Conservation (phyloP, 2,329 filamentous ascomycete species). For the Whalleya microplaca region DNA sequence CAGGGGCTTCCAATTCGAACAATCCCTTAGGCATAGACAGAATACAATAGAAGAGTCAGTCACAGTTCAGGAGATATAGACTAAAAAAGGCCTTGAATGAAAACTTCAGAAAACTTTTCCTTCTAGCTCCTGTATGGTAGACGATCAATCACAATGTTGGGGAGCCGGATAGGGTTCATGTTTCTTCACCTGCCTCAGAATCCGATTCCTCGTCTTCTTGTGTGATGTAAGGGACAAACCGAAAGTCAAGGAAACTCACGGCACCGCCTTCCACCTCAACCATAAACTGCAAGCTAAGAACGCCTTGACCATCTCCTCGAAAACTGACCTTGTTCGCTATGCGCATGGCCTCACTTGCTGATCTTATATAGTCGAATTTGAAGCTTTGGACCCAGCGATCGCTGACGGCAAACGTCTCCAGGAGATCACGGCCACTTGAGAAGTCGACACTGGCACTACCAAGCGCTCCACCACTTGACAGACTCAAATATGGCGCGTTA, state of each 20-base stretch:
- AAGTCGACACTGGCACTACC: constrained; percentile 70
- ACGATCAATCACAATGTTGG: background rate
- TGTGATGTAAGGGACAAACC: constrained; percentile 74
- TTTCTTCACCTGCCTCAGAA: constrained; percentile 41
- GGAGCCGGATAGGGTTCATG: background rate
- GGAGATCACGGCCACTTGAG: constrained; percentile 64
- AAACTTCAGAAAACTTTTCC: too few relatives aligned
- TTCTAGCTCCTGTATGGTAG: background rate
- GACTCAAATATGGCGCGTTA: constrained; percentile 70
- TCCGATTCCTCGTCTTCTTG: constrained; percentile 61
- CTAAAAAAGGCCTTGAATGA: too few relatives aligned
- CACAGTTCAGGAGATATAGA: too few relatives aligned
- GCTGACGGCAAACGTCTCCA: constrained; percentile 74
- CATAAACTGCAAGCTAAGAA: constrained; percentile 95
- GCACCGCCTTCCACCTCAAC: constrained; percentile 77
- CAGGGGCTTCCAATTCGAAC: too few relatives aligned
- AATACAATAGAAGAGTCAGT: too few relatives aligned
- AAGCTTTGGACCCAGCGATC: constrained; percentile 71
- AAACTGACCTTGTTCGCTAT: constrained; percentile 91
- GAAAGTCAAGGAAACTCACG: constrained; percentile 79
- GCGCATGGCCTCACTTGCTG: constrained; percentile 89
- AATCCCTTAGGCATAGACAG: too few relatives aligned
- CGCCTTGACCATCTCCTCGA: constrained; percentile 83
- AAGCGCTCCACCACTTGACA: constrained; percentile 67
- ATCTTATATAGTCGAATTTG: constrained; percentile 84